Base-by-base conservation (phyloP, 208 protist species). In the Herpetomonas samuelpessoai region DNA sequence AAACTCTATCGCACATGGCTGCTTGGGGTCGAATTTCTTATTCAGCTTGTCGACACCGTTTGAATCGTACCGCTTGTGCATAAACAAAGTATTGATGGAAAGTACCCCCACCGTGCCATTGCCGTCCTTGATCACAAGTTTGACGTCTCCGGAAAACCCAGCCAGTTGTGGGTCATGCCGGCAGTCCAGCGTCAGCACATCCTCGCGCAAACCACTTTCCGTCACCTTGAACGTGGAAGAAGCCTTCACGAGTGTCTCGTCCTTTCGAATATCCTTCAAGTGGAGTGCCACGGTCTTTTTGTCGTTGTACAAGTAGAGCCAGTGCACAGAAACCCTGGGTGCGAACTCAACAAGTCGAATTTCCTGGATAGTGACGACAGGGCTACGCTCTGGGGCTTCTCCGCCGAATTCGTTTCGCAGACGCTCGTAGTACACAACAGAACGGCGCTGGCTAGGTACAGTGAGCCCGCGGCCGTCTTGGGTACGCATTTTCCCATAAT, bases 391-490 rank as follows among this genome's bases (percentile, higher is more conserved):
- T 21, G 83, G 73, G n/a, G 84, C 65, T 21, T 73, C 30, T 24
- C 80, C 77, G 21, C 39, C 48, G 56, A 74, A 81, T 12, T 76
- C 55, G n/a, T 48, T 22, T 54, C 74, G 48, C 21, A 91, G 65
- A 3, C 53, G 56, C 39, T 80, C 74, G 57, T 88, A 93, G 58
- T 95, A 95, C 38, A 62, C 24, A 2, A 92, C 81, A 50, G 80
- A 91, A 0, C 88, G 68, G 12, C 57, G 75, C 60, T 95, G 88
- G 55, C 71, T 84, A 1, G 85, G 85, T 27, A 97, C 94, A 19
- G 92, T 98, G 10, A 98, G 78, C 3, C 96, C 93, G 21, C 81
- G 77, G 3, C 86, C 86, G 49, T 97, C 75, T 4, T 56, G 44
- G 21, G 90, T 97, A 19, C 96, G 81, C 57, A 60, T 62, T 24